These are phyloP conservation scores for Rhodofomes roseus DNA, from an alignment of 1,284 basidiomycete genomes.

Conservation along the genomic window DNA sequence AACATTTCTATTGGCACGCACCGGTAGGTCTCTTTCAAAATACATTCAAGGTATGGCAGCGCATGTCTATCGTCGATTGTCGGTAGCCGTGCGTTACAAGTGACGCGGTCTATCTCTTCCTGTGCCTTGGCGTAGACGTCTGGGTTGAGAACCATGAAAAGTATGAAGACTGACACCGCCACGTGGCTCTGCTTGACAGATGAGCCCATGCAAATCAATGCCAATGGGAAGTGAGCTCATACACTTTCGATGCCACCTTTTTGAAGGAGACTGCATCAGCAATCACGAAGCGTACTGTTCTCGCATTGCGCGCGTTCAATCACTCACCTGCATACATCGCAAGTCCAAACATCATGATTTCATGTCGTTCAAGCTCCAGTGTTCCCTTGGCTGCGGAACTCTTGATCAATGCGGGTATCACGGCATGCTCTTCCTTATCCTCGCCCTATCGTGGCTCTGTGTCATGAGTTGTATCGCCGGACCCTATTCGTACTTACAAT, in stretches of 20 bases:
- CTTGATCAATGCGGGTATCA: constrained; percentile 46
- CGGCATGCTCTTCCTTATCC: constrained; percentile 46
- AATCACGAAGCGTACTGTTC: no score
- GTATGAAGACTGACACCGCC: constrained; percentile 11
- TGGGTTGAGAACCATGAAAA: constrained; percentile 24
- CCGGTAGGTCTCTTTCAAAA: constrained; percentile 25
- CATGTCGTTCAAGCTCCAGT: constrained; percentile 32
- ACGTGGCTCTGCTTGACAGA: not conserved
- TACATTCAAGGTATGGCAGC: constrained; percentile 26
- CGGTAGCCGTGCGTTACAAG: constrained; percentile 24
- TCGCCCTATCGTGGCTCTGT: constrained; percentile 13
- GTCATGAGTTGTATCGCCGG: no score
- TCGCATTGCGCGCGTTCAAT: no score
- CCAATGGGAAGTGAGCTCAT: no score
- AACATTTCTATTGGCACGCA: not conserved
- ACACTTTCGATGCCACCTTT: no score
- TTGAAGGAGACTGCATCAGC: no score
- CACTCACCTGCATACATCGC: no score
- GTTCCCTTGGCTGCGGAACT: constrained; percentile 11
- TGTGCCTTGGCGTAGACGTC: constrained; percentile 24
- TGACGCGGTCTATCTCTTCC: constrained; percentile 23
- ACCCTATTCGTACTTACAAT: constrained; percentile 32
- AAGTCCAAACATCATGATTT: constrained; percentile 53
- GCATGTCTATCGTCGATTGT: constrained; percentile 18
- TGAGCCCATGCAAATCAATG: not conserved